A percentile compares a stretch with the other conserved stretches of the same genome.
phyloP scores from a whole-genome alignment of 2,329 filamentous ascomycete genomes.

The Diaporthe vaccinii region DNA sequence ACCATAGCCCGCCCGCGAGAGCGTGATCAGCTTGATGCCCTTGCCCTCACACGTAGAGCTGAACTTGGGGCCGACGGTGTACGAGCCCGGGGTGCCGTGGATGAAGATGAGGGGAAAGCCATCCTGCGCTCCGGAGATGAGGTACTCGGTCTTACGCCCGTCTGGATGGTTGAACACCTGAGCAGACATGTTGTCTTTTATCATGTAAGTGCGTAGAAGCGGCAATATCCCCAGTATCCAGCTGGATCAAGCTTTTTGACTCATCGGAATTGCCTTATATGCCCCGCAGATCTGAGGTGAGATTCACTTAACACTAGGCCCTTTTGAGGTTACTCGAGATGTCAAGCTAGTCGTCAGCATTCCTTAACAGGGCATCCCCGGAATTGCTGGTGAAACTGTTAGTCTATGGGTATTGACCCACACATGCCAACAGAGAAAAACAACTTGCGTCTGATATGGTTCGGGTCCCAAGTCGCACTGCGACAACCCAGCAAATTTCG shows the following conservation, averaged over 20 bases:
- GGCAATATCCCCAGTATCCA: background rate
- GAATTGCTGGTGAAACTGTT: background rate
- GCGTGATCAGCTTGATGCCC: conserved; percentile 35
- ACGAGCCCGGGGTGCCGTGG: conserved; percentile 38
- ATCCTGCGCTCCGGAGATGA: conserved; percentile 32
- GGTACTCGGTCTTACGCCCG: conserved; percentile 38
- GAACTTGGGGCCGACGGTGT: conserved; percentile 19
- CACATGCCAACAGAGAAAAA: background rate
- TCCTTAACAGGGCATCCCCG: background rate
- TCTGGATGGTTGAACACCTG: conserved; percentile 31
- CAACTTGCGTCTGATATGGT: background rate
- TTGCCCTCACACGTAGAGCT: conserved; percentile 24
- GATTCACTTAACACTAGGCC: background rate
- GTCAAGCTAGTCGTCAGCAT: background rate
- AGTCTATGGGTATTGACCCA: background rate
- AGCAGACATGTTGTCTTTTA: conserved; percentile 13
- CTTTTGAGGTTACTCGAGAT: background rate
- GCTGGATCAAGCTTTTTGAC: background rate
- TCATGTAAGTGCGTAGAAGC: background rate
- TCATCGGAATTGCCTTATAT: background rate
- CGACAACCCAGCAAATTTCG: background rate
- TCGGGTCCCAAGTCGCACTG: background rate
- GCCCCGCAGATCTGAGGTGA: conserved; percentile 23
- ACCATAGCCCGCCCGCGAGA: conserved; percentile 38
- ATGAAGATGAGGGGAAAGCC: conserved; percentile 35